Evolutionary conservation across 2,329 filamentous ascomycete genomes (phyloP), one percentile per base, ranked within the genome.

Genomic region (Botryotinia calthae): DNA sequence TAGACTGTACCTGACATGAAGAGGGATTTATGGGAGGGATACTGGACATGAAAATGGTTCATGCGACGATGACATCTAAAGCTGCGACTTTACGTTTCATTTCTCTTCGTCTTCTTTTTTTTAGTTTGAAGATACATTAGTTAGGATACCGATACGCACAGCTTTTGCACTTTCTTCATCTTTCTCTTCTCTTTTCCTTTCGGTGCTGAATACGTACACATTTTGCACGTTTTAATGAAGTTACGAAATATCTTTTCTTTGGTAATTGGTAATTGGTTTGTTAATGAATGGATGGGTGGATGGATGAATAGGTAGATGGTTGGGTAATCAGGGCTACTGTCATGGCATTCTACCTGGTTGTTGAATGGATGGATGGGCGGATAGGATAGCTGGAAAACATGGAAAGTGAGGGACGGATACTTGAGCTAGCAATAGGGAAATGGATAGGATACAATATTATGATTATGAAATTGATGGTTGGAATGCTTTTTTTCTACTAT

Each of bases 1-100:
- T 71, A 71, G 70, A 71, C 46, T 71, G n/a, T 71, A 54, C 58
- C 44, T 66, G 44, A 42, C 37, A 56, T 56, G n/a, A 54, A 62
- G 42, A 71, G 22, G 66, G n/a, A 34, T 34, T 59, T 51, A 67
- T 56, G 37, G n/a, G 48, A 68, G 51, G 67, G 54, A 62, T 62
- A 70, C n/a, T 10, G 67, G 40, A 37, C 14, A 20, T 46, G n/a
- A n/a, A 56, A 18, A 56, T 65, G 63, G 46, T 34, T 65, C 31
- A n/a, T 56, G 31, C 2, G 65, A 56, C 8, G 65, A 68, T 42
- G 65, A 42, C 31, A 68, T 68, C 20, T 68, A 68, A 37, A 56
- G 18, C 18, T 25, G 51, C 65, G n/a, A 28, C 7, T 42, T 42
- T 31, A 64, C 40, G n/a, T 22, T 42, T 56, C 22, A 5, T 46